phyloP scores from a whole-genome alignment of 2,329 filamentous ascomycete genomes.

The Cytospora paraplurivora region DNA sequence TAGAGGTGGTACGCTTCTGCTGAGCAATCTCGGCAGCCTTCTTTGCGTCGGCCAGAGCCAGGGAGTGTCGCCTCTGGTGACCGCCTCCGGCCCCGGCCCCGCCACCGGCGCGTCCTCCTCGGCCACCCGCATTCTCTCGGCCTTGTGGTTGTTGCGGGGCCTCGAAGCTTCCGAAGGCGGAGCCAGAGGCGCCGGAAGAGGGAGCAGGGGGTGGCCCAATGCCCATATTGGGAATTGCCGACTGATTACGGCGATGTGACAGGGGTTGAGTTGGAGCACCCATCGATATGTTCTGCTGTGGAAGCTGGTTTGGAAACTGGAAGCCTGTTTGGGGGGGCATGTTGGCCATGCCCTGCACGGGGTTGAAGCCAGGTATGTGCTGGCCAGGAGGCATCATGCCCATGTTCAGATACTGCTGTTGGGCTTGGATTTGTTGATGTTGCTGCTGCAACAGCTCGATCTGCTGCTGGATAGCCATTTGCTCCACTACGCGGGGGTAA shows the following conservation, averaged over 20 bases:
- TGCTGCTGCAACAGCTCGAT: constrained; percentile 97
- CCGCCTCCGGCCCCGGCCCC: constrained; percentile 70
- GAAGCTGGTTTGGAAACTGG: constrained; percentile 82
- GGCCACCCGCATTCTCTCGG: constrained; percentile 66
- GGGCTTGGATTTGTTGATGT: constrained; percentile 94
- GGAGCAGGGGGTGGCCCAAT: constrained; percentile 89
- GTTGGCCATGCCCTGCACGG: constrained; percentile 78
- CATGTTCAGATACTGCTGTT: constrained; percentile 98
- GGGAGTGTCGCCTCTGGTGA: constrained; percentile 90
- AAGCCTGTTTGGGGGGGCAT: constrained; percentile 80
- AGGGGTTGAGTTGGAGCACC: constrained; percentile 75
- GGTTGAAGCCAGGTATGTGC: constrained; percentile 71
- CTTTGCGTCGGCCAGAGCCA: constrained; percentile 93
- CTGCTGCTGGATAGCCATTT: constrained; percentile 96
- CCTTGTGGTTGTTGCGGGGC: constrained; percentile 58
- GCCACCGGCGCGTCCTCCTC: constrained; percentile 69
- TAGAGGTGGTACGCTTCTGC: constrained; percentile 91
- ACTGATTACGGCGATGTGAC: constrained; percentile 96
- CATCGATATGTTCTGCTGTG: constrained; percentile 73
- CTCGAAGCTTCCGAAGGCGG: constrained; percentile 77
- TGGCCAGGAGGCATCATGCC: constrained; percentile 89
- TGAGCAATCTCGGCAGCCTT: constrained; percentile 96
- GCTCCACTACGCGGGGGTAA: constrained; percentile 70
- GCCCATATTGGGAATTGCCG: constrained; percentile 88
- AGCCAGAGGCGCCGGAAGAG: constrained; percentile 83